Evolutionary conservation across 192 early-diverging fungal species (phyloP).

Genomic region (Oehlia diaphana): DNA sequence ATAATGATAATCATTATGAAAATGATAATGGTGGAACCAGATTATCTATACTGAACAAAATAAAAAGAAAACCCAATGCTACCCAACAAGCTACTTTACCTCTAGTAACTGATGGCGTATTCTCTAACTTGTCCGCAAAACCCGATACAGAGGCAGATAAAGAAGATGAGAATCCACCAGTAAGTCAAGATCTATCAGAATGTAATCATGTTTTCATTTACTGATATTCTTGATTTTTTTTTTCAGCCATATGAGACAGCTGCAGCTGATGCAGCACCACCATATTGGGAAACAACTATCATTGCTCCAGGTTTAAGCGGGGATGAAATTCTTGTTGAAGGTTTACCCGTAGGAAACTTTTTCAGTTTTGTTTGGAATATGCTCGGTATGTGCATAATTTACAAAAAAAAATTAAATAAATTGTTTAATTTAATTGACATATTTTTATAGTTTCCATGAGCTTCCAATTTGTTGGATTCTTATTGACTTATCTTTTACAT

Average conservation of each 20-base stretch:
- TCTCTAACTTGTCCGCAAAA: constrained; percentile 59
- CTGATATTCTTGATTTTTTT: constrained; percentile 19
- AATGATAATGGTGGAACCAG: not conserved
- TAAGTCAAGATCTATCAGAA: constrained; percentile 47
- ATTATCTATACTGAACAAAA: constrained; percentile 16
- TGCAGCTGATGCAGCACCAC: constrained; percentile 69
- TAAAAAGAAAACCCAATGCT: constrained; percentile 12
- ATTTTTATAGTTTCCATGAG: constrained; percentile 61
- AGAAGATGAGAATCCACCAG: constrained; percentile 53
- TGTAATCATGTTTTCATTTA: constrained; percentile 36
- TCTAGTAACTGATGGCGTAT: constrained; percentile 53
- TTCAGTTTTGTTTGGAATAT: constrained; percentile 81
- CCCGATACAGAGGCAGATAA: constrained; percentile 52
- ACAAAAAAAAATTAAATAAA: too few relatives aligned
- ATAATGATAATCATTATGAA: not conserved
- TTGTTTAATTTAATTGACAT: not conserved
- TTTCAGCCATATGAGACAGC: constrained; percentile 71
- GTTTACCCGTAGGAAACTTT: constrained; percentile 82
- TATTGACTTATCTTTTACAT: constrained; percentile 88
- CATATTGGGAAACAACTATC: constrained; percentile 79
- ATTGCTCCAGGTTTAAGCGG: constrained; percentile 70
- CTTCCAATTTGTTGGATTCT: constrained; percentile 85
- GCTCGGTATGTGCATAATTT: constrained; percentile 48
- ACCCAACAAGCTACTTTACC: constrained; percentile 35
- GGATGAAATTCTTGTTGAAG: constrained; percentile 87